Evolutionary conservation across 148 eudicot species (phyloP).

Genomic region (Pharnaceum exiguum): DNA sequence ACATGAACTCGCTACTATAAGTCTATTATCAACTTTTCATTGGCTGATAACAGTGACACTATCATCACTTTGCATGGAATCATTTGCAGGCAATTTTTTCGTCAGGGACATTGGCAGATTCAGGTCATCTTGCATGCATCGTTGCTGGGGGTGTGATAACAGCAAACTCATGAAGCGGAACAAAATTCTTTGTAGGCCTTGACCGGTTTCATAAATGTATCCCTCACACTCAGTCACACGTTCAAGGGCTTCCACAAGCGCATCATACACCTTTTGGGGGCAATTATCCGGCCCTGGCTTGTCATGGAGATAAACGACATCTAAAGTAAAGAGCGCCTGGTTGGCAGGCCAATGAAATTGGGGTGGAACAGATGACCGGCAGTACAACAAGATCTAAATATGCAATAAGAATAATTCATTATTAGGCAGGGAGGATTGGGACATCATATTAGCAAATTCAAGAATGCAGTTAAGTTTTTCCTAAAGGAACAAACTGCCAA

Average conservation of each 20-base stretch:
- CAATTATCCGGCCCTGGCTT: conserved; percentile 89
- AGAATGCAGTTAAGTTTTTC: neutral
- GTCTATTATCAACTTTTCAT: conserved; percentile 16
- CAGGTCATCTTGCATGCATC: conserved; percentile 76
- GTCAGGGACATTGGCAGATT: conserved; percentile 62
- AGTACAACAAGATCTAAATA: conserved; percentile 73
- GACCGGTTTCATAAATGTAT: conserved; percentile 86
- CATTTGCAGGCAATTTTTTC: conserved; percentile 50
- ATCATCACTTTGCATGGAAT: conserved; percentile 42
- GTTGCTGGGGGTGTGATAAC: conserved; percentile 86
- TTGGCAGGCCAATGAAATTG: conserved; percentile 56
- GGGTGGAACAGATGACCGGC: conserved; percentile 77
- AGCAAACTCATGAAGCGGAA: conserved; percentile 71
- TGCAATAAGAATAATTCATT: neutral
- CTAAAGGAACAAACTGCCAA: neutral
- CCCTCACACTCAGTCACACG: conserved; percentile 78
- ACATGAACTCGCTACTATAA: neutral
- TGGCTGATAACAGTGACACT: conserved; percentile 44
- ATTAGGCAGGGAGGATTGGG: neutral
- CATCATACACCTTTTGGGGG: conserved; percentile 89
- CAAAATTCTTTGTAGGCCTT: conserved; percentile 67
- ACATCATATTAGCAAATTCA: neutral
- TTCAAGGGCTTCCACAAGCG: conserved; percentile 84
- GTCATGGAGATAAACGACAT: conserved; percentile 90
- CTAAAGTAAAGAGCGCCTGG: conserved; percentile 76